Percentiles rank a stretch among this genome's conserved stretches.
Conservation (phyloP, 75 land plant species). For the Picea sitchensis region DNA sequence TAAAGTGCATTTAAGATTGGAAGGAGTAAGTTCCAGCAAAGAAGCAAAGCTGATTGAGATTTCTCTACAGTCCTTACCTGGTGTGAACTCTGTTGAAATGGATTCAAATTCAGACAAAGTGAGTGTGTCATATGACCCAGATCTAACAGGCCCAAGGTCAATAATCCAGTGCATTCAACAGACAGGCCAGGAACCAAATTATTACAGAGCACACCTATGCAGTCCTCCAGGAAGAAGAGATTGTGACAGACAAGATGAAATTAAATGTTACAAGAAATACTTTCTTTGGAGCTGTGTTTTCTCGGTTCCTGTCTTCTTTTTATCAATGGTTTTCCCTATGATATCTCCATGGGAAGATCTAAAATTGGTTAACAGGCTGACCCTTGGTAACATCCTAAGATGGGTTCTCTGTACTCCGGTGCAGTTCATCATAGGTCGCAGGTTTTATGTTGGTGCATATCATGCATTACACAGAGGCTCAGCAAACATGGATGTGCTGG, state of each 20-base stretch:
- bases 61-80: slow-evolving; percentile 52
- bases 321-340: slow-evolving; percentile 91
- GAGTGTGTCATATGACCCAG: slow-evolving; percentile 70
- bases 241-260: slow-evolving; percentile 52
- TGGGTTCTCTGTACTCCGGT: slow-evolving; percentile 93
- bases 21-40: slow-evolving; percentile 47
- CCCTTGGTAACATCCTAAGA: slow-evolving; percentile 66
- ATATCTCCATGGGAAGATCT: slow-evolving; percentile 50
- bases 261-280: slow-evolving; percentile 38
- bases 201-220: slow-evolving; percentile 58
- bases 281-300: slow-evolving; percentile 87
- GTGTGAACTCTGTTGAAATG: slow-evolving; percentile 72
- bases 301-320: slow-evolving; percentile 77
- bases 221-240: slow-evolving; percentile 47
- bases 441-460: slow-evolving; percentile 63
- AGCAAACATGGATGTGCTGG: slow-evolving; percentile 71
- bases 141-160: slow-evolving; percentile 79
- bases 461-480: slow-evolving; percentile 46
- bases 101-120: slow-evolving; percentile 35
- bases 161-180: slow-evolving; percentile 66
- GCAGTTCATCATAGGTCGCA: slow-evolving; percentile 77
- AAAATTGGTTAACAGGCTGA: slow-evolving; percentile 57
- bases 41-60: slow-evolving; percentile 35
- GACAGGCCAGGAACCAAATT: slow-evolving; percentile 31
- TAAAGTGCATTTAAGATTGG: slow-evolving; percentile 63